Conservation (phyloP, 495 filamentous ascomycete species). For the Chaetomium cochliodes region DNA sequence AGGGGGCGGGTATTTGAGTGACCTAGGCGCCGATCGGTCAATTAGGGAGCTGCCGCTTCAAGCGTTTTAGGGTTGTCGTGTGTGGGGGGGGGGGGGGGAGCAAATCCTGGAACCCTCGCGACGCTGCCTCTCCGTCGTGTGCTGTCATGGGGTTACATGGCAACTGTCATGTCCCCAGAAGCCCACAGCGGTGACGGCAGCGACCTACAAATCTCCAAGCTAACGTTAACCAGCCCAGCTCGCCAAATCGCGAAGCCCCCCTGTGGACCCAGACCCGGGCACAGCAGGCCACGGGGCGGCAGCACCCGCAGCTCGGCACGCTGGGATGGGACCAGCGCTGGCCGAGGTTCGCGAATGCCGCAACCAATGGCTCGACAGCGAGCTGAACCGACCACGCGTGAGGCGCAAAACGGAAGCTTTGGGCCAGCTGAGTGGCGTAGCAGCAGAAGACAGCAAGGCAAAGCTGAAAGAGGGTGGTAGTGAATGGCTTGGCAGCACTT, state of each 20-base stretch:
- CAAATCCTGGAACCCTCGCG: neutral
- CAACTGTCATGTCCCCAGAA: slow-evolving; percentile 12
- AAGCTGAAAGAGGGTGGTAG: slow-evolving; percentile 19
- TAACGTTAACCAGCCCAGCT: no score
- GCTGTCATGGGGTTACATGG: slow-evolving; percentile 23
- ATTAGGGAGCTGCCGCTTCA: slow-evolving; percentile 9
- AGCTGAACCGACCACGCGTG: neutral
- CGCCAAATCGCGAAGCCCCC: neutral
- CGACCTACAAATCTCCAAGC: neutral
- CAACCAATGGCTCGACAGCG: neutral
- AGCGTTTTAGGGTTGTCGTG: neutral
- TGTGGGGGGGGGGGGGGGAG: neutral
- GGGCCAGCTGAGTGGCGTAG: neutral
- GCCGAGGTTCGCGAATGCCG: neutral
- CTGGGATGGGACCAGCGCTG: neutral
- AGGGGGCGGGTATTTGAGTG: slow-evolving; percentile 2
- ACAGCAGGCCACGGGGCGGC: neutral
- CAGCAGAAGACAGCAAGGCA: neutral
- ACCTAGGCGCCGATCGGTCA: slow-evolving; percentile 12
- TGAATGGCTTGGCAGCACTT: slow-evolving; percentile 11
- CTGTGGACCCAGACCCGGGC: neutral
- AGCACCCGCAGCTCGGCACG: slow-evolving; percentile 1
- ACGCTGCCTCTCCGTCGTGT: slow-evolving; percentile 12
- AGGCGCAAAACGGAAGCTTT: neutral
- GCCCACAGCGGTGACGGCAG: neutral